Base-by-base conservation (phyloP, 1,284 basidiomycete genomes). In the Termitomyces sp. region DNA sequence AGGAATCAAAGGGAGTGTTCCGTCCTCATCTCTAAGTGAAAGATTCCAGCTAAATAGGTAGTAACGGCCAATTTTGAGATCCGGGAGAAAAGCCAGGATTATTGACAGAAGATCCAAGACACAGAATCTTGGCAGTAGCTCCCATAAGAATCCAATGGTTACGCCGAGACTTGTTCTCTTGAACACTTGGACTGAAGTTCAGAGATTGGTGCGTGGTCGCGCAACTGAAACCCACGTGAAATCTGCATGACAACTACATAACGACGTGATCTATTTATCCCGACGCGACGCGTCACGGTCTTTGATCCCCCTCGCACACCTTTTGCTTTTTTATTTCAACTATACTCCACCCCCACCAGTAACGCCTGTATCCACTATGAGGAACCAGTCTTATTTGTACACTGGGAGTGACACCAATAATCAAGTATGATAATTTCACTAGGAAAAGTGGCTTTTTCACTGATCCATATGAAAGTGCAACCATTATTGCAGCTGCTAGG, bases 401-500 rank as follows among this genome's bases (percentile, higher is more conserved):
- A 81, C 75, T 17, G 69, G 73, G 5, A 71, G 70, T 57, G 82
- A 81, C 9, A 78, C 74, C 50, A 84, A 84, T 64, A 63, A 58
- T 52, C 74, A 79, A 67, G 81, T 80, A 46, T 34, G 69, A 58
- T 26, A n/a, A 3, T 33, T 28, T 24, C 30, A 8, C 5, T 10
- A 5, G n/a, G 15, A 26, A 45, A 34, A 26, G 9, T 26, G 19
- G 26, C 8, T n/a, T 28, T 38, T n/a, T 13, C 12, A 9, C 17
- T 38, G 15, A 9, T 5, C 12, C n/a, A n/a, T 10, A 48, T n/a
- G n/a, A n/a, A 43, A 82, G 80, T 82, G 81, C 1, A 84, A 84
- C 61, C 76, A 78, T 56, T 83, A 79, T 58, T 82, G 80, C 64
- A 70, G 70, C 58, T 77, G 81, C 42, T 68, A 77, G 62, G 74